phyloP scores from a whole-genome alignment of 2,329 filamentous ascomycete genomes.

The Ambrosiella cleistominuta region DNA sequence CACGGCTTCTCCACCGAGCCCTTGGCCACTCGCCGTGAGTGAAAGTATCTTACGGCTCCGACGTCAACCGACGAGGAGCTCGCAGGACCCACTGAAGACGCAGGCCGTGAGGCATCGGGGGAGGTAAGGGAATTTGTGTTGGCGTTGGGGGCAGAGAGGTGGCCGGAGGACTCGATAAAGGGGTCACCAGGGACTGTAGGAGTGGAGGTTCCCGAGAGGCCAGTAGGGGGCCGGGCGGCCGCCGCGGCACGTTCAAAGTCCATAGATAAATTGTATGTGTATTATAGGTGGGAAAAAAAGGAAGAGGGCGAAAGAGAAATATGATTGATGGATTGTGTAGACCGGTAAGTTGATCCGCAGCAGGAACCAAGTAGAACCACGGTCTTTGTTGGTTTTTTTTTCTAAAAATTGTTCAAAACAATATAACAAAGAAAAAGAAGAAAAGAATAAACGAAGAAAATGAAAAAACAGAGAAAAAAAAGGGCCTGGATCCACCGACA shows the following conservation, averaged over 20 bases:
- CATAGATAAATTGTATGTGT: conserved; percentile 7
- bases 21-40: conserved; percentile 54
- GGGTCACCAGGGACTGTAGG: background rate
- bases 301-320: background rate
- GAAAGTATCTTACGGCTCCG: conserved; percentile 43
- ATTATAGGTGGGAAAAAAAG: background rate
- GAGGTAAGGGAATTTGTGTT: conserved; percentile 29
- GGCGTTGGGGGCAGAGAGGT: conserved; percentile 13
- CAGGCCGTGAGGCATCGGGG: conserved; percentile 27
- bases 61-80: conserved; percentile 19
- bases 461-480: background rate
- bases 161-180: conserved; percentile 19
- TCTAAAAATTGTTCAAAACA: background rate
- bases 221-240: conserved; percentile 12
- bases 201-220: background rate
- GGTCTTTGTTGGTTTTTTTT: too few species aligned
- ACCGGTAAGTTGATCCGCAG: background rate
- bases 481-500: background rate
- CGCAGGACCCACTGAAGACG: conserved; percentile 23
- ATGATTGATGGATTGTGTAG: too few species aligned
- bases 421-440: background rate
- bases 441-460: background rate
- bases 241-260: conserved; percentile 14
- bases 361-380: background rate
- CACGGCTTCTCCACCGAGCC: conserved; percentile 62